Conservation (phyloP, 2,329 filamentous ascomycete genomes). For the Fusarium xylarioides region DNA sequence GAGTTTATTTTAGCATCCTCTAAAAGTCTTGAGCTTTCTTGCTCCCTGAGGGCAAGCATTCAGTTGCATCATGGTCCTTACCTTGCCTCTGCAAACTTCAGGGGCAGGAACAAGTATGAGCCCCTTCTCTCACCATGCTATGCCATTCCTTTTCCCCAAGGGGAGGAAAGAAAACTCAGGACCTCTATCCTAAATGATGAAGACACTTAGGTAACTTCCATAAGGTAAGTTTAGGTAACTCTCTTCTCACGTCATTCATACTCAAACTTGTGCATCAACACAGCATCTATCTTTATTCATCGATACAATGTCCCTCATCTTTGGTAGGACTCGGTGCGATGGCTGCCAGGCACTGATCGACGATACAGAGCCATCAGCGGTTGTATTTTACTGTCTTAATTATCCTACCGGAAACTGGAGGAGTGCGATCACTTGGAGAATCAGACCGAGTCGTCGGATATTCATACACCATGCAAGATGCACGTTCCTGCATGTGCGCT, state of each 20-base stretch:
- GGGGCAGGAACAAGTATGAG: background rate
- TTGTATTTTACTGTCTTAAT: accelerated
- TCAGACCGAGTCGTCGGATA: background rate
- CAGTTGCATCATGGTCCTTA: no score
- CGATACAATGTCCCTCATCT: background rate
- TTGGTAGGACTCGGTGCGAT: background rate
- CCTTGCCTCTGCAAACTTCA: no score
- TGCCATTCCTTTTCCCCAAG: background rate
- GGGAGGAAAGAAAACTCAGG: background rate
- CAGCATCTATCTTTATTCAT: background rate
- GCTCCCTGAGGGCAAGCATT: background rate
- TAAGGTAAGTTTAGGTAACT: background rate
- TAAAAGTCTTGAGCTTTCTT: background rate
- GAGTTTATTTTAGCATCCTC: background rate
- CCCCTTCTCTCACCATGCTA: background rate
- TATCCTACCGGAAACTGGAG: background rate
- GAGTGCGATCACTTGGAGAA: no score
- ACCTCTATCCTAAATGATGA: background rate
- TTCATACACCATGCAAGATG: accelerated
- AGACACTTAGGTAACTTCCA: background rate
- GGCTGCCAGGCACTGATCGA: background rate
- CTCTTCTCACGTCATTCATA: background rate
- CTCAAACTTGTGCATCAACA: background rate
- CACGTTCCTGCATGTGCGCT: background rate
- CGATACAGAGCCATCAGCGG: background rate